These are phyloP conservation scores for Penicillium brevicompactum DNA, from an alignment of 2,329 filamentous ascomycete species.

Conservation along the genomic window DNA sequence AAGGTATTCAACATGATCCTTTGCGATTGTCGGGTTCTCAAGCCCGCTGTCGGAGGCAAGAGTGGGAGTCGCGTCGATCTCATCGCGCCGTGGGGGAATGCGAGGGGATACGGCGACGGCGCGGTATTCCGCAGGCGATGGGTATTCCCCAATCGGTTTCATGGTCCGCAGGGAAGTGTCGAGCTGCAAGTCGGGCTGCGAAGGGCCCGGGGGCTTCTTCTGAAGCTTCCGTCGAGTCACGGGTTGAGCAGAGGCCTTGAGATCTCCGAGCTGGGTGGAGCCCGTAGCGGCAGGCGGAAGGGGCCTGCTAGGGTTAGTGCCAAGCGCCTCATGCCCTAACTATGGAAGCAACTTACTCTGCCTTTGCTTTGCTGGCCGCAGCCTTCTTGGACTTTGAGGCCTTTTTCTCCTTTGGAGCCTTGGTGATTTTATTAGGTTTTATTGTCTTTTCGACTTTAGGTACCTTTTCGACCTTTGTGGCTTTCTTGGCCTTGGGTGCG, in stretches of 20 bases:
- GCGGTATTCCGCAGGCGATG: constrained; percentile 23
- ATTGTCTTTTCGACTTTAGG: neutral
- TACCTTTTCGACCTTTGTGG: neutral
- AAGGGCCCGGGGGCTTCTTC: constrained; percentile 18
- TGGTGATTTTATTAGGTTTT: neutral
- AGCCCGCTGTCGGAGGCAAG: constrained; percentile 2
- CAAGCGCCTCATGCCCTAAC: constrained; percentile 22
- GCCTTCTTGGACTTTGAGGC: neutral
- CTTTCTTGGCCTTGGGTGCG: neutral
- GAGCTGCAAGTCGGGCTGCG: constrained; percentile 7
- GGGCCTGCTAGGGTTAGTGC: constrained; percentile 24
- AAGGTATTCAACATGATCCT: constrained; percentile 7
- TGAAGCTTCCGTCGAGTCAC: constrained; percentile 18
- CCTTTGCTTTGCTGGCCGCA: neutral
- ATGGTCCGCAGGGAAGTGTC: constrained; percentile 10
- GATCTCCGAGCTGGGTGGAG: constrained; percentile 16
- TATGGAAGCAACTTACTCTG: constrained; percentile 9
- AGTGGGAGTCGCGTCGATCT: constrained; percentile 13
- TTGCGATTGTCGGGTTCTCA: neutral
- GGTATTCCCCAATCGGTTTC: constrained; percentile 27
- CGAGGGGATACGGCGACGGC: constrained; percentile 21
- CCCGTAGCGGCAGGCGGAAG: constrained; percentile 27
- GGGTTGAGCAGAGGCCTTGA: constrained; percentile 16
- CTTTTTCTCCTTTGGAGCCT: neutral
- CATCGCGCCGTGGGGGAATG: constrained; percentile 20